Base-by-base conservation (phyloP, 2,329 filamentous ascomycete species). In the Sarocladium brachiariae region DNA sequence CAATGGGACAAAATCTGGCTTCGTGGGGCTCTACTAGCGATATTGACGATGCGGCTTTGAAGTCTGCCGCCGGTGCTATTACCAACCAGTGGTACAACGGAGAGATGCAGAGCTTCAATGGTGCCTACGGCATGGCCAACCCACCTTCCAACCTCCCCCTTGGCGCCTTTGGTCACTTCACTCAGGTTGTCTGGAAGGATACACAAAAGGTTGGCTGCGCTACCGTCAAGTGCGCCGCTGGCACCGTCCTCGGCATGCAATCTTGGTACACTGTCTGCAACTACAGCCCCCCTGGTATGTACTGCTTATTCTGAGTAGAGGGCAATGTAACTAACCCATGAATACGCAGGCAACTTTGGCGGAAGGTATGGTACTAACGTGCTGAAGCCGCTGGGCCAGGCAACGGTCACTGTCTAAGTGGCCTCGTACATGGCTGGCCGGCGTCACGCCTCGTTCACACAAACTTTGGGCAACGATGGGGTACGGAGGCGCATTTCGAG, bases 1-100 rank as follows among this genome's bases (percentile, higher is more conserved):
- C 77, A 39, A 95, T 93, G 63, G 93, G 93, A 56, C 93, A 99
- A 73, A 99, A 97, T 78, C 84, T 97, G 53, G 92, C 88, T 62
- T 83, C 84, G 58, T 76, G 67, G 63, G 76, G 70, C 45, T 67
- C 67, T 46, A 66, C 67, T 24, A 67, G 60, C 33, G 58, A 71
- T 43, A 65, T 72, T 21, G 56, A 59, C 39, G 55, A 52, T 46
- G 59, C 62, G 21, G 53, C 51, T n/a, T 56, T 66, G 54, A 55
- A 62, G 54, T 77, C 83, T 43, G 74, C 88, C 55, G 80, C 81
- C 50, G 74, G 78, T 56, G 82, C 86, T 58, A 83, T 92, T 63
- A 88, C 83, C 61, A 79, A 92, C 65, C 75, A 85, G 70, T 96
- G 93, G 89, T 96, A 96, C 79, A 89, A 93, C 66, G 80, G 79